Percentiles rank a stretch among this genome's conserved stretches.
phyloP scores from a whole-genome alignment of 345 rosid species.

The Camelina hispida region DNA sequence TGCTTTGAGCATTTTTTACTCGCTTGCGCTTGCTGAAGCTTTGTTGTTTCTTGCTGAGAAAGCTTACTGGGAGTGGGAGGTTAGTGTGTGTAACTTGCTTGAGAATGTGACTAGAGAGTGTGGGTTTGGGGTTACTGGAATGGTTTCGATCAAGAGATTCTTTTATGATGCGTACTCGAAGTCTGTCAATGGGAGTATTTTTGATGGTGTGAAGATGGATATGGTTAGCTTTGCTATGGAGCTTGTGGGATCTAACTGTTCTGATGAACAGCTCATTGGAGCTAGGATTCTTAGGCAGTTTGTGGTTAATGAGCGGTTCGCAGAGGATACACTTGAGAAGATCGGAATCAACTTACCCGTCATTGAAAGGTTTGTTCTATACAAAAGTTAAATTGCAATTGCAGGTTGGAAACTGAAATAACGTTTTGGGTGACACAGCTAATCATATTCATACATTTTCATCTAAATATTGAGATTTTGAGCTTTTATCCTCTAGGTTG shows the following conservation, averaged over 20 bases:
- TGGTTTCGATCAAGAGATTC: conserved; percentile 70
- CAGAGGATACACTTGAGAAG: conserved; percentile 83
- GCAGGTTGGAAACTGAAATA: neutral
- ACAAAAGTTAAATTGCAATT: neutral
- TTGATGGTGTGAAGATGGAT: conserved; percentile 92
- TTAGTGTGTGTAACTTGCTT: conserved; percentile 57
- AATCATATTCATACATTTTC: neutral
- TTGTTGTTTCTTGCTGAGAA: conserved; percentile 80
- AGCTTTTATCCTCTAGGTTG: conserved; percentile 38
- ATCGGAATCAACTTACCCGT: conserved; percentile 66
- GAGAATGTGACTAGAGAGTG: conserved; percentile 76
- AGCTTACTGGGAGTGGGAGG: conserved; percentile 85
- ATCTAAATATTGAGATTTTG: neutral
- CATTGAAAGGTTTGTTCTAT: conserved; percentile 52
- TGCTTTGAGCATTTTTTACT: conserved; percentile 75
- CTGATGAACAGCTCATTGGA: conserved; percentile 88
- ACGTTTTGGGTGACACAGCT: neutral
- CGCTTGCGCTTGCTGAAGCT: conserved; percentile 86
- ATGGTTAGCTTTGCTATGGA: conserved; percentile 79
- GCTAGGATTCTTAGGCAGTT: conserved; percentile 70
- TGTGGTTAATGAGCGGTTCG: conserved; percentile 48
- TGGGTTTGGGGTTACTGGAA: conserved; percentile 66
- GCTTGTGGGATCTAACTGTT: conserved; percentile 65
- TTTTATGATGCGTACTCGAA: conserved; percentile 89
- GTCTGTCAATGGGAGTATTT: conserved; percentile 80